Evolutionary conservation across 2,329 filamentous ascomycete species (phyloP).

Genomic region (Exophiala calicioides): DNA sequence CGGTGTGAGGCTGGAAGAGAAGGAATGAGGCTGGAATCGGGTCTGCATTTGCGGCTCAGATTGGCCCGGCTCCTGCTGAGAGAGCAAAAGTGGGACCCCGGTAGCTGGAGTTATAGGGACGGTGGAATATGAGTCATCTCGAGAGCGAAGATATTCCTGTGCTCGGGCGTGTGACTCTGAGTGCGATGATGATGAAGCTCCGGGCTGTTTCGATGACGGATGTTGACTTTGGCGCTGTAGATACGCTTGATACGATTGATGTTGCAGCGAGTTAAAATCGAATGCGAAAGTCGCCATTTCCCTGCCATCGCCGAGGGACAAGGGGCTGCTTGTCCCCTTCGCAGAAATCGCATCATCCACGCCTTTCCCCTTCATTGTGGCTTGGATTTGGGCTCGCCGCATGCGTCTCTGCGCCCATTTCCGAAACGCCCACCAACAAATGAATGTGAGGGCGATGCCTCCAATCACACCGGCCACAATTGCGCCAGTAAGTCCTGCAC

Average conservation of each 20-base stretch:
- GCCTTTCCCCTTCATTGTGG: slow-evolving; percentile 10
- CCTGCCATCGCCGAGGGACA: slow-evolving; percentile 5
- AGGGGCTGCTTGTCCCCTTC: slow-evolving; percentile 11
- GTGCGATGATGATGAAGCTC: background rate
- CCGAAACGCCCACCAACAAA: slow-evolving; percentile 20
- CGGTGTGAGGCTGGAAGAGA: background rate
- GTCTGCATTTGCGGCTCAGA: slow-evolving; percentile 1
- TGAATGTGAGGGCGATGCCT: slow-evolving; percentile 31
- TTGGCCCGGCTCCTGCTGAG: slow-evolving; percentile 2
- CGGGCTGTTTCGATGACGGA: background rate
- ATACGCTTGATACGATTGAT: slow-evolving; percentile 17
- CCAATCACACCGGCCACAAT: slow-evolving; percentile 36
- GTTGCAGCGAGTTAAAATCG: slow-evolving; percentile 20
- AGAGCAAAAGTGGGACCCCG: slow-evolving; percentile 14
- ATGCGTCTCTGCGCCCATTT: slow-evolving; percentile 16
- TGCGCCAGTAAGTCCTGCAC: slow-evolving; percentile 28
- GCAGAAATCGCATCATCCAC: slow-evolving; percentile 8
- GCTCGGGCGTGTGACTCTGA: background rate
- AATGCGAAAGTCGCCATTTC: slow-evolving; percentile 20
- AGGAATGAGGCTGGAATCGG: background rate
- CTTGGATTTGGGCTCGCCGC: slow-evolving; percentile 4
- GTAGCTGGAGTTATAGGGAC: slow-evolving; percentile 19
- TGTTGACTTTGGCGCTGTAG: slow-evolving; percentile 5
- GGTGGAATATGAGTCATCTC: slow-evolving; percentile 11
- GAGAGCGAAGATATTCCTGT: slow-evolving; percentile 15